Percentiles rank a stretch among this genome's conserved stretches.
phyloP scores from a whole-genome alignment of 257 asterid genomes.

The Solanum phureja region DNA sequence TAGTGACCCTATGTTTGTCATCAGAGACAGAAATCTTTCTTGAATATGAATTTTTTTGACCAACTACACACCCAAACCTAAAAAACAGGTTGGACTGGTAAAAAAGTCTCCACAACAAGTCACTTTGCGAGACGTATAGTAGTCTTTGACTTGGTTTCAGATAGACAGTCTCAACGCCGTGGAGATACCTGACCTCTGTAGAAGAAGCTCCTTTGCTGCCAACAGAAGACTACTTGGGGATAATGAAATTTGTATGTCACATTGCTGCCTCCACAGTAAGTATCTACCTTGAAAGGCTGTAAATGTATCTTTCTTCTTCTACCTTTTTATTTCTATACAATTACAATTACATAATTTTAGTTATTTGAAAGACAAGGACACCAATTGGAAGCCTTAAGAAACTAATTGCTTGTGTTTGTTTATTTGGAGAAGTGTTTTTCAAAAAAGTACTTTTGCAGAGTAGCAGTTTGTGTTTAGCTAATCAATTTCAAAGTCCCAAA shows the following conservation, averaged over 20 bases:
- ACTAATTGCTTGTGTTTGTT: not conserved
- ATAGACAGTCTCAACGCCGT: not conserved
- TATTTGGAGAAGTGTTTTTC: not conserved
- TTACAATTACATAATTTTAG: not conserved
- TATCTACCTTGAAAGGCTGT: not conserved
- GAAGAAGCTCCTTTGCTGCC: not conserved
- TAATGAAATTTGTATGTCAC: not conserved
- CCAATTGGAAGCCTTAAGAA: not conserved
- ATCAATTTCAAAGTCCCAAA: not conserved
- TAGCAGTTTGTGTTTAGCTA: not conserved
- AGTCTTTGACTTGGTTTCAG: not conserved
- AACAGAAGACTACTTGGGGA: not conserved
- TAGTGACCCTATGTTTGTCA: not conserved
- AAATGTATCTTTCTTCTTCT: not conserved
- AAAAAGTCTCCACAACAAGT: not conserved
- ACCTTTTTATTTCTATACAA: not conserved
- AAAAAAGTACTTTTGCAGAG: not conserved
- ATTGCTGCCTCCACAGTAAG: not conserved
- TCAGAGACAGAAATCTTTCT: not conserved
- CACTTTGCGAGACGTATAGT: not conserved
- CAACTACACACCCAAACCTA: not conserved
- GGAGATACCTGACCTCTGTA: not conserved
- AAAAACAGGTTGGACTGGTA: not conserved
- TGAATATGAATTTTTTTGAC: not conserved
- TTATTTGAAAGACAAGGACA: not conserved